Conservation (phyloP, 768 basidiomycete genomes). For the Tricholoma saponaceum region DNA sequence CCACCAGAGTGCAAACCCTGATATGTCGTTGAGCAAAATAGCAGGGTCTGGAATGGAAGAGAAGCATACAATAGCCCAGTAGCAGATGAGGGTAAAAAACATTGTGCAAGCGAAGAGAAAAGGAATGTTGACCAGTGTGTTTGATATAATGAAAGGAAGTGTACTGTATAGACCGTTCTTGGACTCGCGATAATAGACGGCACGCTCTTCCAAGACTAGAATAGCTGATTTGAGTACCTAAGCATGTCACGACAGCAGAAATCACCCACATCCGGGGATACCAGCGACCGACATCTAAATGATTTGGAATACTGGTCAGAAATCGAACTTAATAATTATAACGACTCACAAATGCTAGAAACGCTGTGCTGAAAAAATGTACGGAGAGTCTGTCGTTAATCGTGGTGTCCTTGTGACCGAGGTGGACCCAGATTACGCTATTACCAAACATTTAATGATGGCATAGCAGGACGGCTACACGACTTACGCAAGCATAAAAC, state of each 20-base stretch:
- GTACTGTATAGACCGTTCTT: slow-evolving; percentile 56
- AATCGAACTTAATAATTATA: slow-evolving; percentile 7
- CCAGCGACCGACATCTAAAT: slow-evolving; percentile 55
- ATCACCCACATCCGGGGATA: slow-evolving; percentile 43
- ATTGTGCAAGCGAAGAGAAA: too few species aligned
- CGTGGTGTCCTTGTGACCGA: slow-evolving; percentile 34
- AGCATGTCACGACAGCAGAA: too few species aligned
- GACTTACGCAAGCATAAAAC: slow-evolving; percentile 39
- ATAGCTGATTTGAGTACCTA: slow-evolving; percentile 25
- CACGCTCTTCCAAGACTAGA: slow-evolving; percentile 54
- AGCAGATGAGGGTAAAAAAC: slow-evolving; percentile 49
- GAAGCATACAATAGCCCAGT: slow-evolving; percentile 42
- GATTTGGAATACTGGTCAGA: background rate
- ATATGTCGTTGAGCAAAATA: background rate
- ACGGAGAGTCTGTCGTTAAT: slow-evolving; percentile 49
- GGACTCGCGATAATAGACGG: slow-evolving; percentile 55
- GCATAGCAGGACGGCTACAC: too few species aligned
- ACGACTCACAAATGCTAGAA: slow-evolving; percentile 41
- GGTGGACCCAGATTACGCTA: slow-evolving; percentile 49
- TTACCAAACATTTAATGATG: too few species aligned
- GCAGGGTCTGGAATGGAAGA: background rate
- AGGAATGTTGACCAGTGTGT: slow-evolving; percentile 49
- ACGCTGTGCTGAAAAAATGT: slow-evolving; percentile 55
- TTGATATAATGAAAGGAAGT: slow-evolving; percentile 49
- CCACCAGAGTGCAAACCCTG: slow-evolving; percentile 49